A percentile compares a stretch with the other conserved stretches of the same genome.
These are phyloP conservation scores for Candida insectalens DNA, from an alignment of 805 yeast species.

Conservation along the genomic window DNA sequence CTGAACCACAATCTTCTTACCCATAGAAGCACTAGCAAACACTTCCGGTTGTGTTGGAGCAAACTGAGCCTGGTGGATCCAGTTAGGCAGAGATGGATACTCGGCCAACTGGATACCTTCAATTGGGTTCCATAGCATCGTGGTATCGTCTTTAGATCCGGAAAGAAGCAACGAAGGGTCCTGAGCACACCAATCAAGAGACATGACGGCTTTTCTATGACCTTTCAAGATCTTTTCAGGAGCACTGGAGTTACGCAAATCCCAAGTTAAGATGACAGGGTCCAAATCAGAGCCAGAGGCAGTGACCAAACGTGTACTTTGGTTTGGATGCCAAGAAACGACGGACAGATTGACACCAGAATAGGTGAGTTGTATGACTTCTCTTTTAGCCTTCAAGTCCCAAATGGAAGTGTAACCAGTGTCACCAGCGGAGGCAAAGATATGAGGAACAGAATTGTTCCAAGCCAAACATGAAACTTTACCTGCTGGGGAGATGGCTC, in stretches of 20 bases:
- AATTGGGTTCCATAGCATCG: conserved; percentile 84
- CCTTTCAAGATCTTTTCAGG: conserved; percentile 74
- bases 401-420: conserved; percentile 85
- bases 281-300: conserved; percentile 75
- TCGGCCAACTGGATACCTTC: conserved; percentile 66
- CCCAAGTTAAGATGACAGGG: conserved; percentile 87
- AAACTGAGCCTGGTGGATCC: conserved; percentile 86
- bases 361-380: conserved; percentile 78
- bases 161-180: conserved; percentile 75
- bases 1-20: conserved; percentile 73
- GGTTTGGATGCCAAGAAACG: conserved; percentile 92
- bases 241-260: conserved; percentile 84
- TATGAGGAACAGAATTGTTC: conserved; percentile 78
- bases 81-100: conserved; percentile 85
- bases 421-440: conserved; percentile 82
- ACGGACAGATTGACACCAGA: conserved; percentile 64
- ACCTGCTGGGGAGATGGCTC: conserved; percentile 70
- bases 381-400: conserved; percentile 84
- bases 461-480: conserved; percentile 77
- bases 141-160: conserved; percentile 87
- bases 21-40: conserved; percentile 83
- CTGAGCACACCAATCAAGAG: conserved; percentile 87
- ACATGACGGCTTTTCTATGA: conserved; percentile 79
- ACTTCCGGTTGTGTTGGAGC: conserved; percentile 85
- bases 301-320: conserved; percentile 78